These are phyloP conservation scores for Nemania sp. DNA, from an alignment of 2,329 filamentous ascomycete species.

Conservation along the genomic window DNA sequence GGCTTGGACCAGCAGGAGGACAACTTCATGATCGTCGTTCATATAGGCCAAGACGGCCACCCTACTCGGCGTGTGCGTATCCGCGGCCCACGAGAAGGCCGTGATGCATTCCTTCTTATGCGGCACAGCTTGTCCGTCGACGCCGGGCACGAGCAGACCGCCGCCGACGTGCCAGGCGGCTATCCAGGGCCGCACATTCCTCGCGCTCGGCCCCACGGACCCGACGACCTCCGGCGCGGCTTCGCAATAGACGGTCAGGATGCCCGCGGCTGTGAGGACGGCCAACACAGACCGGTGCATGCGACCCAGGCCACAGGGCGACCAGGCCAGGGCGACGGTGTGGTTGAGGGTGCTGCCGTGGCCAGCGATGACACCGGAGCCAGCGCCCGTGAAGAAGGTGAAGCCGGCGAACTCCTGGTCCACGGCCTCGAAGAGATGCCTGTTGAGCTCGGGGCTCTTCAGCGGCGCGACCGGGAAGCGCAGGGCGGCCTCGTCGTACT, in stretches of 20 bases:
- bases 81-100: conserved; percentile 58
- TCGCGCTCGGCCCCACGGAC: conserved; percentile 42
- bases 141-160: conserved; percentile 53
- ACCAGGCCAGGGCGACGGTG: conserved; percentile 59
- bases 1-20: conserved; percentile 54
- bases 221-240: conserved; percentile 36
- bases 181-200: conserved; percentile 53
- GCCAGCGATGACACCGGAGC: conserved; percentile 51
- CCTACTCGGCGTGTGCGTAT: conserved; percentile 42
- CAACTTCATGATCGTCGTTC: conserved; percentile 56
- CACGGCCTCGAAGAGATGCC: conserved; percentile 37
- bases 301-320: conserved; percentile 60
- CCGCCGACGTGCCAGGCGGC: conserved; percentile 62
- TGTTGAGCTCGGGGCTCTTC: conserved; percentile 36
- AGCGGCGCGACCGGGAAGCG: conserved; percentile 40
- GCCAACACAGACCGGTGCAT: conserved; percentile 58
- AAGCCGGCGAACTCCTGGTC: conserved; percentile 36
- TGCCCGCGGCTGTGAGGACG: conserved; percentile 55
- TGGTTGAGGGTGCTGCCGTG: conserved; percentile 59
- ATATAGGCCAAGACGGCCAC: conserved; percentile 55
- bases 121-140: conserved; percentile 38
- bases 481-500: conserved; percentile 40
- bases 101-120: conserved; percentile 47
- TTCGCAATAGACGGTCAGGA: conserved; percentile 58
- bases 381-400: conserved; percentile 49